Conservation (phyloP, 2,329 filamentous ascomycete species). For the Penicillium thymicola region DNA sequence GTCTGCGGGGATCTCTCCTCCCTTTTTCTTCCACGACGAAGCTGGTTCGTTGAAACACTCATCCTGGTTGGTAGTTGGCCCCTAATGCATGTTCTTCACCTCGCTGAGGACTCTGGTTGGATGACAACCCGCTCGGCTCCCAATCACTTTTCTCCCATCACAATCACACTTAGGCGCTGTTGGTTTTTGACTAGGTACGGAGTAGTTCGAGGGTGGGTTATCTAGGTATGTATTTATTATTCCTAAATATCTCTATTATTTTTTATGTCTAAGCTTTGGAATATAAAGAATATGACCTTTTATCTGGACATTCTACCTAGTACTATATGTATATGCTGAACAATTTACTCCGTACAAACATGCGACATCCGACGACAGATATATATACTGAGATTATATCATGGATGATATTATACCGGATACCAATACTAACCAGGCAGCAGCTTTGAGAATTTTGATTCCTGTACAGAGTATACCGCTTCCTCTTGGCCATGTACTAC, state of each 20-base stretch:
- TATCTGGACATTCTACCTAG: background rate
- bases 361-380: no score
- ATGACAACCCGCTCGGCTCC: conserved; percentile 18
- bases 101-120: conserved; percentile 18
- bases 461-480: background rate
- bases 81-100: conserved; percentile 28
- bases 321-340: background rate
- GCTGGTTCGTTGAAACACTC: conserved; percentile 9
- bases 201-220: background rate
- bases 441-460: background rate
- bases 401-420: no score
- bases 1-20: conserved; percentile 12
- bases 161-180: conserved; percentile 15
- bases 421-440: no score
- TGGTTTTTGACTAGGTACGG: background rate
- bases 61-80: conserved; percentile 4
- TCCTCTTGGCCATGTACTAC: background rate
- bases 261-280: background rate
- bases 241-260: background rate
- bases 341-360: no score
- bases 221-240: background rate
- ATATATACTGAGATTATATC: no score
- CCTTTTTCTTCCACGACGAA: background rate
- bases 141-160: conserved; percentile 17
- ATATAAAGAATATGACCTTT: background rate